phyloP scores from a whole-genome alignment of 495 filamentous ascomycete species.

The Neurospora sublineolata region DNA sequence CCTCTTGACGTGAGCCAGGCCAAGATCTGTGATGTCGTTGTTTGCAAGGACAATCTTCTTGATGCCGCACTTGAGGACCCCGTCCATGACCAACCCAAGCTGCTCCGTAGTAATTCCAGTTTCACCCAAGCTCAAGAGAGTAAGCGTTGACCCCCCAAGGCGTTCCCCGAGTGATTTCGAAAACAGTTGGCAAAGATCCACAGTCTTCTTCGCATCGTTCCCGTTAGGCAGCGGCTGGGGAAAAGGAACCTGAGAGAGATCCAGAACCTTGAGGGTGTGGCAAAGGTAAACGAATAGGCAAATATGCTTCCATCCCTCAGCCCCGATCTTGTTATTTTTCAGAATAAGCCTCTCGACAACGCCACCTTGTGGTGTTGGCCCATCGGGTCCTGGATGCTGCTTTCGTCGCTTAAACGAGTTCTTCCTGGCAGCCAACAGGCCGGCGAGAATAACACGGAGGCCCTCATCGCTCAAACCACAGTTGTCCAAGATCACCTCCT shows the following conservation, averaged over 20 bases:
- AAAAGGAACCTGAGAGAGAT: conserved; percentile 77
- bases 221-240: conserved; percentile 32
- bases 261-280: conserved; percentile 71
- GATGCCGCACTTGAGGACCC: conserved; percentile 59
- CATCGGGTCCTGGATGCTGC: conserved; percentile 24
- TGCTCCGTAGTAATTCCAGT: conserved; percentile 60
- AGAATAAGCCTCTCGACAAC: conserved; percentile 77
- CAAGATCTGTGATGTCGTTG: conserved; percentile 61
- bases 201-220: conserved; percentile 6
- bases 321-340: conserved; percentile 83
- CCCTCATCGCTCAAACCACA: conserved; percentile 79
- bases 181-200: conserved; percentile 40
- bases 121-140: conserved; percentile 74
- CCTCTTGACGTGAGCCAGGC: conserved; percentile 60
- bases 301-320: conserved; percentile 85
- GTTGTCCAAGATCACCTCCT: conserved; percentile 72
- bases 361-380: conserved; percentile 40
- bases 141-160: conserved; percentile 61
- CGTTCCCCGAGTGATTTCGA: conserved; percentile 65
- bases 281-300: conserved; percentile 84
- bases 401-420: conserved; percentile 35
- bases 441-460: conserved; percentile 74
- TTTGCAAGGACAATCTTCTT: conserved; percentile 70
- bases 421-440: conserved; percentile 68
- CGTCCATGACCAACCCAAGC: conserved; percentile 63